phyloP scores from a whole-genome alignment of 768 basidiomycete species.

The Amyloporia xantha region DNA sequence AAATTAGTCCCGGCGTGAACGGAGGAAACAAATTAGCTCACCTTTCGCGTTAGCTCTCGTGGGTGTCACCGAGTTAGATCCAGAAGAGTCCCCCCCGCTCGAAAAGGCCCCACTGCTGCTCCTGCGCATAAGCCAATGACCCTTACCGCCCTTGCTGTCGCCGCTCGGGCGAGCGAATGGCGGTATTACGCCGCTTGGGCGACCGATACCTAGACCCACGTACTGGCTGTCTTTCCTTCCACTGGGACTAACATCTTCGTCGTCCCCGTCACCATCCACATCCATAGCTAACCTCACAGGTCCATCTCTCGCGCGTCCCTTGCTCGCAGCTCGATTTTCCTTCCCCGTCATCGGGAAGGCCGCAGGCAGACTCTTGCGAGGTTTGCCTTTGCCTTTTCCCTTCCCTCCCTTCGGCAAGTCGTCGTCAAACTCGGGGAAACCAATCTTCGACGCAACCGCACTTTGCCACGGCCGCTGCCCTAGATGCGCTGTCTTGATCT shows the following conservation, averaged over 20 bases:
- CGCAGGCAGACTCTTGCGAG: conserved; percentile 70
- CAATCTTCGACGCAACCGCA: conserved; percentile 65
- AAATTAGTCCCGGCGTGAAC: background rate
- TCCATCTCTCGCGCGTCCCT: conserved; percentile 7
- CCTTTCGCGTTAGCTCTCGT: conserved; percentile 50
- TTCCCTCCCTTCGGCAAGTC: conserved; percentile 26
- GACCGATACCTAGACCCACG: conserved; percentile 59
- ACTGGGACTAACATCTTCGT: conserved; percentile 51
- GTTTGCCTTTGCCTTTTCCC: conserved; percentile 41
- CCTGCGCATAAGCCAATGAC: conserved; percentile 63
- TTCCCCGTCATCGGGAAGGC: conserved; percentile 48
- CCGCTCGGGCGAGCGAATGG: conserved; percentile 13
- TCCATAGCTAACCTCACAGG: conserved; percentile 19
- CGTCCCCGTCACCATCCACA: conserved; percentile 56
- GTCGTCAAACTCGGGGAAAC: conserved; percentile 37
- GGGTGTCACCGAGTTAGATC: conserved; percentile 49
- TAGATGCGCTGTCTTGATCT: conserved; percentile 51
- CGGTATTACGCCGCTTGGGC: conserved; percentile 31
- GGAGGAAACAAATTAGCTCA: conserved; percentile 18
- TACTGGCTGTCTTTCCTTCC: conserved; percentile 47
- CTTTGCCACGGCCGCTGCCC: conserved; percentile 75
- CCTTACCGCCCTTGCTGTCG: conserved; percentile 24
- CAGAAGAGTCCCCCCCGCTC: conserved; percentile 60
- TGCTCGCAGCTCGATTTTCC: conserved; percentile 18
- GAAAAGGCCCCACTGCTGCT: conserved; percentile 82